These are phyloP conservation scores for Stagonosporopsis rhizophila DNA, from an alignment of 2,329 filamentous ascomycete genomes.

Conservation along the genomic window DNA sequence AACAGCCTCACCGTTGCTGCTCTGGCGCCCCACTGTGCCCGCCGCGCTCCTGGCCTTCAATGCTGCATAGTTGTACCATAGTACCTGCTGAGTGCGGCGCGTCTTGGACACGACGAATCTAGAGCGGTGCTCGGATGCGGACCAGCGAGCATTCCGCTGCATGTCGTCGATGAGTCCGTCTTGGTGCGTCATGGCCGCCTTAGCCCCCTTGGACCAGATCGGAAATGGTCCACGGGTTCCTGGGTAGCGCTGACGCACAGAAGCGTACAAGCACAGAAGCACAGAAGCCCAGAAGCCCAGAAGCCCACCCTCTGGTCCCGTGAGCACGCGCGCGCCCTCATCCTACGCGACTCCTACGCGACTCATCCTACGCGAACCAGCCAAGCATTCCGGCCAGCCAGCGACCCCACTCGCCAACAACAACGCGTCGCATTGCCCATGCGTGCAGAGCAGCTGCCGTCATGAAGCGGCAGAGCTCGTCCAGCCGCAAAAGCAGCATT, in stretches of 20 bases:
- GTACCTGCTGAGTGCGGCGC: neutral
- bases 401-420: conserved; percentile 9
- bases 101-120: neutral
- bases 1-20: conserved; percentile 7
- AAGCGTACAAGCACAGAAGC: too few relatives aligned
- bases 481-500: conserved; percentile 10
- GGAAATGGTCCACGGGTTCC: neutral
- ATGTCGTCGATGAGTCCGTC: conserved; percentile 12
- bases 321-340: conserved; percentile 30
- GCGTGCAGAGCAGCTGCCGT: neutral
- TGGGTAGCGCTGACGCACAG: neutral
- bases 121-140: conserved; percentile 23
- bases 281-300: too few relatives aligned
- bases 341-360: neutral
- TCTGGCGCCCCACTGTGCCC: neutral
- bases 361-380: neutral
- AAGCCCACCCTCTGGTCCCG: conserved; percentile 19
- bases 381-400: conserved; percentile 8
- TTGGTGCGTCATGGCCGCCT: conserved; percentile 12
- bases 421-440: neutral
- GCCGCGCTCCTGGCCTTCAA: neutral
- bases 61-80: neutral
- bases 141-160: conserved; percentile 28
- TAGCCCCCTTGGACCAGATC: conserved; percentile 1
- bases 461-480: conserved; percentile 17